These are phyloP conservation scores for Globisporangium spiculum DNA, from an alignment of 352 stramenopile species.

Conservation along the genomic window DNA sequence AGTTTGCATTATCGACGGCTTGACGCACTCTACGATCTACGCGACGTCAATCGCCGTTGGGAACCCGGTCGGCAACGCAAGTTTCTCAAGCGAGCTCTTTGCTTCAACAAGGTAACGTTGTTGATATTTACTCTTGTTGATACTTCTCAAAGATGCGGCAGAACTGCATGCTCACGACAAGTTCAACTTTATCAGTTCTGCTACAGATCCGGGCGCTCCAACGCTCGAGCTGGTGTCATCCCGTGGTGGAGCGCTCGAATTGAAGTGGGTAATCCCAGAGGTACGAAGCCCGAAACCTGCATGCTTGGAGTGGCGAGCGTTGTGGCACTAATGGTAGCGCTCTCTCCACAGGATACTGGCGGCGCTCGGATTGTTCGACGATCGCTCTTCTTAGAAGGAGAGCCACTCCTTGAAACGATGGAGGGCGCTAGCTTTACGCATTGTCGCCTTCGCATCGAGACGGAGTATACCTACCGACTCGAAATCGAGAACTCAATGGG, in stretches of 20 bases:
- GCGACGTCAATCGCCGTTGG: constrained; percentile 24
- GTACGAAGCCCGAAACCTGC: constrained; percentile 18
- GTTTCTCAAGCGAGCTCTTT: constrained; percentile 17
- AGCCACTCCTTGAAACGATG: constrained; percentile 24
- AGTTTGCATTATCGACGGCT: constrained; percentile 25
- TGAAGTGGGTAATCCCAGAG: constrained; percentile 33
- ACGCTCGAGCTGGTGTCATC: constrained; percentile 18
- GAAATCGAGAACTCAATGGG: constrained; percentile 46
- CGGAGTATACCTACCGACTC: constrained; percentile 37
- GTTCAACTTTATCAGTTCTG: constrained; percentile 17
- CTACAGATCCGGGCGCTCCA: constrained; percentile 25
- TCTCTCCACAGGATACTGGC: constrained; percentile 34
- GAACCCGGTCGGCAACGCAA: constrained; percentile 37
- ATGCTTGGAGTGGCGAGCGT: not conserved
- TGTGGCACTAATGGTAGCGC: not conserved
- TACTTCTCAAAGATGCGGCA: not conserved
- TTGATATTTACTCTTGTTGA: not conserved
- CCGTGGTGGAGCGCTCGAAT: constrained; percentile 32
- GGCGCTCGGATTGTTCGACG: constrained; percentile 33
- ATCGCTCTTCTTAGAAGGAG: constrained; percentile 31
- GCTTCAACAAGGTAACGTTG: constrained; percentile 23
- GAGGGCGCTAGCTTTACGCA: constrained; percentile 25
- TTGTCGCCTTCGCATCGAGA: constrained; percentile 26
- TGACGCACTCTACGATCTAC: constrained; percentile 30
- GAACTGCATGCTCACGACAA: not conserved